These are phyloP conservation scores for Dioszegia crocea DNA, from an alignment of 768 basidiomycete species.

Conservation along the genomic window DNA sequence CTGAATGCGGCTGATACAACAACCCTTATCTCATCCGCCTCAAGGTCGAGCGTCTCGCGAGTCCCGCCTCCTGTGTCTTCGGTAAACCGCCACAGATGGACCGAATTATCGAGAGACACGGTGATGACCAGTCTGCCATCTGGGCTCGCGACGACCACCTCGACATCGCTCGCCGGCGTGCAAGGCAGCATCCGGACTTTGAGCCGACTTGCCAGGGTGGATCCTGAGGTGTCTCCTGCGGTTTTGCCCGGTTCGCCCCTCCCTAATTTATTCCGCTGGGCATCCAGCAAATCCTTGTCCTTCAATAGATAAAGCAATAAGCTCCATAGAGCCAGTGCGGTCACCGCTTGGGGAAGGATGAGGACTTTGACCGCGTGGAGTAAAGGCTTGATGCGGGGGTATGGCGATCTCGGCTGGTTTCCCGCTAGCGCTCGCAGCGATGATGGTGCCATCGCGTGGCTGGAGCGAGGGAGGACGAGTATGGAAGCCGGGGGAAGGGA, in stretches of 20 bases:
- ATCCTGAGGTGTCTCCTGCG: neutral
- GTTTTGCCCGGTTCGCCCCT: neutral
- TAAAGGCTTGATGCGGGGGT: constrained; percentile 54
- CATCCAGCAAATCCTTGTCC: constrained; percentile 83
- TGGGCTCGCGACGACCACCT: constrained; percentile 67
- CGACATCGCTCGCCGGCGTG: constrained; percentile 75
- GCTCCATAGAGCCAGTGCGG: constrained; percentile 68
- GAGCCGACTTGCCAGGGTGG: constrained; percentile 35
- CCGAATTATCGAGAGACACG: constrained; percentile 72
- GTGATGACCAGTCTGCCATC: constrained; percentile 65
- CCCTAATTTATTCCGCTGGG: constrained; percentile 58
- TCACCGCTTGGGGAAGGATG: constrained; percentile 74
- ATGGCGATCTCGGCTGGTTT: constrained; percentile 26
- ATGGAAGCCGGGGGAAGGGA: constrained; percentile 58
- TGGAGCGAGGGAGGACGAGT: constrained; percentile 55
- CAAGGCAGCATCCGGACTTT: constrained; percentile 71
- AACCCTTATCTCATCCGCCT: neutral
- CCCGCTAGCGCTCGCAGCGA: constrained; percentile 36
- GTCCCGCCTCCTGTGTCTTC: constrained; percentile 25
- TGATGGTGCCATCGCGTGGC: constrained; percentile 34
- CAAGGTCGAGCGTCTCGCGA: constrained; percentile 16
- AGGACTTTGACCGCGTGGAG: constrained; percentile 79
- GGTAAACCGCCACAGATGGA: constrained; percentile 64
- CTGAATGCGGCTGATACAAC: neutral
- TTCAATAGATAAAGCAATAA: constrained; percentile 81